phyloP scores from a whole-genome alignment of 2,329 filamentous ascomycete genomes.

The Fusarium agapanthi region DNA sequence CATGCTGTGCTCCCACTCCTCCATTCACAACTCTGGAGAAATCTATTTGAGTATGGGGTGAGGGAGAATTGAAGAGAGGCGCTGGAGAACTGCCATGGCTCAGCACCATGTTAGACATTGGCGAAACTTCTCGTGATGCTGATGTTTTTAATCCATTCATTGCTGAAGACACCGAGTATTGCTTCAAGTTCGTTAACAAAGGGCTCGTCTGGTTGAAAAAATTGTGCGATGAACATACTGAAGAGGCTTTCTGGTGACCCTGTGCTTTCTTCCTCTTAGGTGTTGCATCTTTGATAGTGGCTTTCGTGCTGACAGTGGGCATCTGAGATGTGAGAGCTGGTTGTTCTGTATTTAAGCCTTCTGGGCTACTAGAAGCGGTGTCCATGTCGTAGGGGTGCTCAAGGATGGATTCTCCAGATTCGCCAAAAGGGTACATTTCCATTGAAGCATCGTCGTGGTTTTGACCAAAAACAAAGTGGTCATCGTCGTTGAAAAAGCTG shows the following conservation, averaged over 20 bases:
- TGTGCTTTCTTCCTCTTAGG: slow-evolving; percentile 38
- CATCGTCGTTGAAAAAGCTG: slow-evolving; percentile 52
- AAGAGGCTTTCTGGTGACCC: slow-evolving; percentile 44
- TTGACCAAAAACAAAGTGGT: slow-evolving; percentile 49
- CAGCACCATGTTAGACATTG: slow-evolving; percentile 59
- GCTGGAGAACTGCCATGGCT: slow-evolving; percentile 64
- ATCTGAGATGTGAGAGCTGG: slow-evolving; percentile 56
- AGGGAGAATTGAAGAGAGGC: slow-evolving; percentile 58
- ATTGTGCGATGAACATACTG: slow-evolving; percentile 49
- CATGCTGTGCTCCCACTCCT: slow-evolving; percentile 34
- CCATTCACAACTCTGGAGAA: slow-evolving; percentile 47
- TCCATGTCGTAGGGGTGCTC: slow-evolving; percentile 65
- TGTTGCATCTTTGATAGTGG: slow-evolving; percentile 40
- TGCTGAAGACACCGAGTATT: slow-evolving; percentile 61
- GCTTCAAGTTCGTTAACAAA: slow-evolving; percentile 49
- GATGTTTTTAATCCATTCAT: slow-evolving; percentile 58
- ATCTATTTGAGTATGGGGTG: slow-evolving; percentile 53
- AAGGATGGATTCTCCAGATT: slow-evolving; percentile 52
- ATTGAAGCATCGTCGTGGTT: slow-evolving; percentile 39
- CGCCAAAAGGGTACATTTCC: slow-evolving; percentile 46
- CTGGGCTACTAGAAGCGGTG: slow-evolving; percentile 66
- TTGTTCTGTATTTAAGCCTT: slow-evolving; percentile 42
- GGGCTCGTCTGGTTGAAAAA: background rate
- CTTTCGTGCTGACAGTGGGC: slow-evolving; percentile 51
- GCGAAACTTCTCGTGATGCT: slow-evolving; percentile 63